A percentile compares a stretch with the other conserved stretches of the same genome.
phyloP scores from a whole-genome alignment of 495 filamentous ascomycete genomes.

The Penicillium herquei region DNA sequence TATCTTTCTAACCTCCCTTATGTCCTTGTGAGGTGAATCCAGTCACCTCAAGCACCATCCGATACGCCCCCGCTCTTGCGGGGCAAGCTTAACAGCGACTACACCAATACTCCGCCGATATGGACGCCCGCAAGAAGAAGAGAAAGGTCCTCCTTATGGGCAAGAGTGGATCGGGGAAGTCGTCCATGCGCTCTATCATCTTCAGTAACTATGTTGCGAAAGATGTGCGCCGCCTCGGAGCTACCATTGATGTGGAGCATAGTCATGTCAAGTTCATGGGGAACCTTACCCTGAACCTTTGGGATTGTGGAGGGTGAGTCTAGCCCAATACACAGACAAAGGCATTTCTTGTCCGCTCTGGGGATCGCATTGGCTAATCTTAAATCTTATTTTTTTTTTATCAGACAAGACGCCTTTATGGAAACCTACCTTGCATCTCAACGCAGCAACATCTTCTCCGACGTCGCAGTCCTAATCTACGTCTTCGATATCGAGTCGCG shows the following conservation, averaged over 20 bases:
- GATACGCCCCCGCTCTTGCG: slow-evolving; percentile 28
- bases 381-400: not conserved
- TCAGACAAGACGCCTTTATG: slow-evolving; percentile 95
- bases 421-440: slow-evolving; percentile 95
- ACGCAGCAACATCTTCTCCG: slow-evolving; percentile 91
- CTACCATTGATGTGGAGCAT: slow-evolving; percentile 98
- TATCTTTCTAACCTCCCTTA: slow-evolving; percentile 1
- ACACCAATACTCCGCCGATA: slow-evolving; percentile 13
- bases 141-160: slow-evolving; percentile 68
- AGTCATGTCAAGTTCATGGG: slow-evolving; percentile 98
- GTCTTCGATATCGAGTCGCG: slow-evolving; percentile 98
- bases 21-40: not conserved
- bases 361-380: no score
- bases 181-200: slow-evolving; percentile 96
- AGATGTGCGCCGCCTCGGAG: slow-evolving; percentile 88
- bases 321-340: not conserved
- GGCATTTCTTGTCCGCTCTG: not conserved
- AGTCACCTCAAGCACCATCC: slow-evolving; percentile 12
- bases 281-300: slow-evolving; percentile 93
- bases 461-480: slow-evolving; percentile 96
- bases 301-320: slow-evolving; percentile 89
- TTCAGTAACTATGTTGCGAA: slow-evolving; percentile 98
- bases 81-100: slow-evolving; percentile 24
- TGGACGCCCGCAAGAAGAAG: slow-evolving; percentile 54
- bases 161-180: slow-evolving; percentile 98